Evolutionary conservation across 2,329 filamentous ascomycete species (phyloP).

Genomic region (Penicillium sp.): DNA sequence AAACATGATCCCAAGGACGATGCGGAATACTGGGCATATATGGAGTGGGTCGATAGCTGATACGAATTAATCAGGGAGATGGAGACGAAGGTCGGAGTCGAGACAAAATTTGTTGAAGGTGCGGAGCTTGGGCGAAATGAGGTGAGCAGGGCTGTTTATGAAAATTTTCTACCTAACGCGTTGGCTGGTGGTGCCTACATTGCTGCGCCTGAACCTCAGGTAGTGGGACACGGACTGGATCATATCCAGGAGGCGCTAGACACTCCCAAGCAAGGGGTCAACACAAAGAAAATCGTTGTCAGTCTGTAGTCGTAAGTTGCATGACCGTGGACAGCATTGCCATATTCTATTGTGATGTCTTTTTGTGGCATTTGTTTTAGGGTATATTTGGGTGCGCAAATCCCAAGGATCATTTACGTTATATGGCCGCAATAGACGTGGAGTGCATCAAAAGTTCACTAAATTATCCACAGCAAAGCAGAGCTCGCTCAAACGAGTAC

Average conservation of each 20-base stretch:
- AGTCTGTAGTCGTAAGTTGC: no score
- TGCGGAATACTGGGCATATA: not conserved
- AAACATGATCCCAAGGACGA: not conserved
- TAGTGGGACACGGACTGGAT: constrained; percentile 46
- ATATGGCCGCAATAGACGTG: no score
- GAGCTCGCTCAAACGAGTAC: no score
- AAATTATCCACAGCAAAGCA: no score
- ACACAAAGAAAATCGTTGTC: constrained; percentile 47
- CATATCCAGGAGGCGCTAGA: constrained; percentile 45
- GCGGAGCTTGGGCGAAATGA: not conserved
- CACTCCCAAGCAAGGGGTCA: constrained; percentile 40
- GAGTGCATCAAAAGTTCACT: no score
- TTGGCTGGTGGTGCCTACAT: constrained; percentile 38
- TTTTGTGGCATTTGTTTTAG: no score
- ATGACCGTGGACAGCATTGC: no score
- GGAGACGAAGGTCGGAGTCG: constrained; percentile 8
- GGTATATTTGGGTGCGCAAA: no score
- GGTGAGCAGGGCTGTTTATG: constrained; percentile 30
- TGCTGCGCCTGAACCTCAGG: constrained; percentile 40
- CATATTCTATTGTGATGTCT: no score
- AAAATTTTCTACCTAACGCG: constrained; percentile 42
- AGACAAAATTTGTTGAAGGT: constrained; percentile 14
- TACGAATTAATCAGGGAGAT: not conserved
- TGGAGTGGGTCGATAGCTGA: not conserved
- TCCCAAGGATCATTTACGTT: no score